Conservation (phyloP, 2,329 filamentous ascomycete genomes). For the Blumeriella jaapii region DNA sequence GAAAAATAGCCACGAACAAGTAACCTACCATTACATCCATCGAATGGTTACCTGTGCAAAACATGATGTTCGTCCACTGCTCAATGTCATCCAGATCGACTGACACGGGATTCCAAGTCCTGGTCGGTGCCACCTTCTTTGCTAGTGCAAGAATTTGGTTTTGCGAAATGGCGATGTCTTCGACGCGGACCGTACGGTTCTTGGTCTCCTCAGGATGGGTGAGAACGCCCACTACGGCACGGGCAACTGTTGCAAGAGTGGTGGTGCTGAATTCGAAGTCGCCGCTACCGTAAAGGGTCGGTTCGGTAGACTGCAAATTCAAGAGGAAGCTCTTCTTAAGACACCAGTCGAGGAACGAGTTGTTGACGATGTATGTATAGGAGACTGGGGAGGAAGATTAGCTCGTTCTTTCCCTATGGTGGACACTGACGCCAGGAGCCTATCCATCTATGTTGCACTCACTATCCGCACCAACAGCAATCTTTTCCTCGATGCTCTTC, state of each 20-base stretch:
- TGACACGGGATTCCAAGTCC: slow-evolving; percentile 19
- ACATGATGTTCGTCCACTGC: slow-evolving; percentile 12
- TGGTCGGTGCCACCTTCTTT: slow-evolving; percentile 27
- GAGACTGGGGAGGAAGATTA: too few relatives aligned
- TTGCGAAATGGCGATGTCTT: slow-evolving; percentile 35
- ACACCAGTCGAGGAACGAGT: slow-evolving; percentile 49
- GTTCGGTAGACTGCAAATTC: slow-evolving; percentile 27
- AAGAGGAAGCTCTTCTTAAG: slow-evolving; percentile 33
- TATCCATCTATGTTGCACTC: too few relatives aligned
- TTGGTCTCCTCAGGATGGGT: slow-evolving; percentile 39
- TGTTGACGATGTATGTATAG: slow-evolving; percentile 44
- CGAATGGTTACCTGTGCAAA: slow-evolving; percentile 23
- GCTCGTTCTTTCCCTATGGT: too few relatives aligned
- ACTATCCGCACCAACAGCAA: slow-evolving; percentile 27
- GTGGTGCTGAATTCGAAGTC: slow-evolving; percentile 37
- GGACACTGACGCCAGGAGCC: too few relatives aligned
- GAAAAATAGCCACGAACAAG: slow-evolving; percentile 27
- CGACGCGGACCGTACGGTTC: slow-evolving; percentile 38
- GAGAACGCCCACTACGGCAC: slow-evolving; percentile 38
- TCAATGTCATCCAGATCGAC: slow-evolving; percentile 10
- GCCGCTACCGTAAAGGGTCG: slow-evolving; percentile 39
- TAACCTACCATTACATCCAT: slow-evolving; percentile 26
- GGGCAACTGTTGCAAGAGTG: slow-evolving; percentile 34
- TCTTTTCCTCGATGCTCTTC: slow-evolving; percentile 32
- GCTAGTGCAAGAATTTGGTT: slow-evolving; percentile 28